Base-by-base conservation (phyloP, 2,329 filamentous ascomycete species). In the Stagonosporopsis rhizophila region DNA sequence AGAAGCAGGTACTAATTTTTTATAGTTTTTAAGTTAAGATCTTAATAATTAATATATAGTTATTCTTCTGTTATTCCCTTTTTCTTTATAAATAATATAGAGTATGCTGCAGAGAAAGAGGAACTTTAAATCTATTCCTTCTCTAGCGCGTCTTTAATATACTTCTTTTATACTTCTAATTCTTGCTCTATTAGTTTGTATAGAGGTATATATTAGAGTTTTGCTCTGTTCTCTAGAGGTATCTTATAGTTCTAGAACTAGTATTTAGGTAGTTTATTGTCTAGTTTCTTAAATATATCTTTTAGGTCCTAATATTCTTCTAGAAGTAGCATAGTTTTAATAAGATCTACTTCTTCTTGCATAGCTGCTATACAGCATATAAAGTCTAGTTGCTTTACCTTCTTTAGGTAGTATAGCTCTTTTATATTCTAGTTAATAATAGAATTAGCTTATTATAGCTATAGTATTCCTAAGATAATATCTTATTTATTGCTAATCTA, bases 61-160 rank as follows among this genome's bases (percentile, higher is more conserved):
- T 12, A 1, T 35, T 23, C 19, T 23, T 35, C 19, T 45, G 6
- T 22, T 34, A 4, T 45, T 11, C 30, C 9, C 28, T 45, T 22
- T 25, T 45, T 35, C n/a, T 15, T 11, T 35, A 45, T 12, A 35
- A 45, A 45, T 2, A 45, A 1, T 11, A 45, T 45, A 8, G n/a
- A n/a, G 42, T 23, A 45, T 17, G 1, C 42, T 35, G 9, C 30
- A 19, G 20, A 22, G 1, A 7, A 46, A 4, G 12, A 39, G 19
- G 19, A 39, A 11, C 22, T 46, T 11, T 20, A 38, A n/a, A 46
- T 39, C 37, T 39, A 39, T 8, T 39, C 11, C 37, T 25, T 35
- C 35, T 45, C 42, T 45, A 45, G 30, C 11, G 20, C 14, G 25
- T 45, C 28, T 8, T 45, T 35, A 35, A 45, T 45, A 11, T 45